A percentile compares a stretch with the other conserved stretches of the same genome.
phyloP scores from a whole-genome alignment of 1,139 yeast genomes.

The Suhomyces terraborum region DNA sequence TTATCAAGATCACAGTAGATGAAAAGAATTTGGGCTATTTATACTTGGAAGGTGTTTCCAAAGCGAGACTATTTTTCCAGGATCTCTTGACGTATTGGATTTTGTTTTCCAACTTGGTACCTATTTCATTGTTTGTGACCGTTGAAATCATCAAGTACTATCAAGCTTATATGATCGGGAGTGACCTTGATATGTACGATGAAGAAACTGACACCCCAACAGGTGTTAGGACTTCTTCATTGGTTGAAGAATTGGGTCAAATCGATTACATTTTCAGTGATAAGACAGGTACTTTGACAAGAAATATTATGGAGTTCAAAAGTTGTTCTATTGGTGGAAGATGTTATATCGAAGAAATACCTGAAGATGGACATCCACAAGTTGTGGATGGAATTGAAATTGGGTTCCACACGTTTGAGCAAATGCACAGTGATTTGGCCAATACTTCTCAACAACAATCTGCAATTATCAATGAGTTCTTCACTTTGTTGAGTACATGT shows the following conservation, averaged over 20 bases:
- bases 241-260: constrained; percentile 96
- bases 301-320: constrained; percentile 95
- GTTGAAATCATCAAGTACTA: constrained; percentile 94
- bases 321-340: constrained; percentile 93
- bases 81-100: constrained; percentile 95
- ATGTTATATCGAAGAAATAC: constrained; percentile 84
- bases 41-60: constrained; percentile 67
- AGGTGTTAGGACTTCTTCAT: constrained; percentile 88
- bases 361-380: constrained; percentile 83
- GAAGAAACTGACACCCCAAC: constrained; percentile 91
- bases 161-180: constrained; percentile 91
- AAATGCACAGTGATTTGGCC: constrained; percentile 55
- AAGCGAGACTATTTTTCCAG: constrained; percentile 72
- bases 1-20: constrained; percentile 64
- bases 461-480: constrained; percentile 74
- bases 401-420: constrained; percentile 76
- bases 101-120: constrained; percentile 90
- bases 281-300: constrained; percentile 92
- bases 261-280: constrained; percentile 94
- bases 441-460: constrained; percentile 50
- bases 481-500: constrained; percentile 85
- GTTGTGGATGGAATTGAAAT: constrained; percentile 76
- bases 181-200: constrained; percentile 91
- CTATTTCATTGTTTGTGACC: constrained; percentile 92
- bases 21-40: constrained; percentile 60